Conservation (phyloP, 805 yeast species). For the Zygotorulaspora danielsina region DNA sequence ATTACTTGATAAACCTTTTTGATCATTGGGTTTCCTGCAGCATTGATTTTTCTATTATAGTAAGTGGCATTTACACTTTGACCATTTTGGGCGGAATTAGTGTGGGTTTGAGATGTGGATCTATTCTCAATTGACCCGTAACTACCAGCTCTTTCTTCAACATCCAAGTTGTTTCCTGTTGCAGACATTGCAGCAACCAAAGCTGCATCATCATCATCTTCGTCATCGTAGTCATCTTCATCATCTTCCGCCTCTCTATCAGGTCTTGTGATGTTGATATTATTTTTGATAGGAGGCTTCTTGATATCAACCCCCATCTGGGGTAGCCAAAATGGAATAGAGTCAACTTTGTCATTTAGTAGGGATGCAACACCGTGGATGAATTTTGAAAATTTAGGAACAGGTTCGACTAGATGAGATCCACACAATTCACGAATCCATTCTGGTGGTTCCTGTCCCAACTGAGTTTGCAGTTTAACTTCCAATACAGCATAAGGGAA, state of each 20-base stretch:
- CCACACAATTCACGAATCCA: conserved; percentile 94
- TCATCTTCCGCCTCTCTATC: conserved; percentile 24
- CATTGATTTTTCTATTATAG: conserved; percentile 24
- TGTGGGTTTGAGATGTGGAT: conserved; percentile 5
- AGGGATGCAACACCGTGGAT: conserved; percentile 96
- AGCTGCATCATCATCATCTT: conserved; percentile 36
- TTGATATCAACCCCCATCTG: conserved; percentile 95
- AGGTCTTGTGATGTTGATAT: conserved; percentile 44
- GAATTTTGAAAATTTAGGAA: conserved; percentile 95
- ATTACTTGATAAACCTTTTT: conserved; percentile 23
- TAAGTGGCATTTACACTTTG: conserved; percentile 34
- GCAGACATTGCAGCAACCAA: conserved; percentile 32
- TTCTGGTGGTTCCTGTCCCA: conserved; percentile 98
- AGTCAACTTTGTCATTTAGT: conserved; percentile 73
- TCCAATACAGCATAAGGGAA: conserved; percentile 98
- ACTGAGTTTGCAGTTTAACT: conserved; percentile 93
- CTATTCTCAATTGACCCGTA: conserved; percentile 40
- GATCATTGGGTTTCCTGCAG: conserved; percentile 20
- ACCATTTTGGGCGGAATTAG: conserved; percentile 10
- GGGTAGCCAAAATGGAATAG: conserved; percentile 96
- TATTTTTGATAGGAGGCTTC: conserved; percentile 57
- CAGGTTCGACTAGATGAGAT: conserved; percentile 94
- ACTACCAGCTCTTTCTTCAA: conserved; percentile 57
- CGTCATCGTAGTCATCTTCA: conserved; percentile 29
- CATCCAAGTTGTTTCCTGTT: conserved; percentile 59